Base-by-base conservation (phyloP, 495 filamentous ascomycete genomes). In the Xylaria sp. region DNA sequence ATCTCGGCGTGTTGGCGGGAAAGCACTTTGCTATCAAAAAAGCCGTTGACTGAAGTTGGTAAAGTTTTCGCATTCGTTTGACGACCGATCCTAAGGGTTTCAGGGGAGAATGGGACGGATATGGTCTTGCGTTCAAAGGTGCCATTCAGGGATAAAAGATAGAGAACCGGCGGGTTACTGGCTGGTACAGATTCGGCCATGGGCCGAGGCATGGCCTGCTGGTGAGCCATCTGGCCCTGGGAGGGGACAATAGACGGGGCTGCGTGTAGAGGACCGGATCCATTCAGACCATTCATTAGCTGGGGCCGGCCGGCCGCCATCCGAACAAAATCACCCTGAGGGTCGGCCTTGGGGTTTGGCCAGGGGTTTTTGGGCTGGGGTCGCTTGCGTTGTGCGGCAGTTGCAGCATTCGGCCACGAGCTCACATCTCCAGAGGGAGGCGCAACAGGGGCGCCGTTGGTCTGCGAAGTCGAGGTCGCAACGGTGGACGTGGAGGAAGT, bases 51-150 rank as follows among this genome's bases (percentile, higher is more conserved):
- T 2, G 93, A 88, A 0, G 94, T 96, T 0, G 96, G 96, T 14
- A 97, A 86, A 2, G 96, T 98, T 80, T 98, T 98, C 26, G 91
- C 90, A 80, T 99, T 99, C 17, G 96, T 99, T 82, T 99, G 96
- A 33, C 96, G 92, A 61, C 96, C 96, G 76, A 99, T 97, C 59
- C 93, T 90, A 68, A 98, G 83, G 5, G 93, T 91, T 9, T 98
- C 95, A 17, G 96, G 96, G 73, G 85, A 92, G 79, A 89, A 97
- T 15, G 96, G 96, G 24, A 99, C 91, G 21, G 87, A 91, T 76
- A 99, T 98, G 21, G 95, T 94, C 80, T 99, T 99, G 73, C 93
- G 90, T 75, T 98, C 96, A 77, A 99, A 99, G 5, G 95, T 98
- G 48, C 92, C 92, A 70, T 98, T 99, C 72, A 98, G 85, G 5